A percentile compares a stretch with the other conserved stretches of the same genome.
Conservation (phyloP, 176 grass and related monocot species). For the Oryza officinalis region DNA sequence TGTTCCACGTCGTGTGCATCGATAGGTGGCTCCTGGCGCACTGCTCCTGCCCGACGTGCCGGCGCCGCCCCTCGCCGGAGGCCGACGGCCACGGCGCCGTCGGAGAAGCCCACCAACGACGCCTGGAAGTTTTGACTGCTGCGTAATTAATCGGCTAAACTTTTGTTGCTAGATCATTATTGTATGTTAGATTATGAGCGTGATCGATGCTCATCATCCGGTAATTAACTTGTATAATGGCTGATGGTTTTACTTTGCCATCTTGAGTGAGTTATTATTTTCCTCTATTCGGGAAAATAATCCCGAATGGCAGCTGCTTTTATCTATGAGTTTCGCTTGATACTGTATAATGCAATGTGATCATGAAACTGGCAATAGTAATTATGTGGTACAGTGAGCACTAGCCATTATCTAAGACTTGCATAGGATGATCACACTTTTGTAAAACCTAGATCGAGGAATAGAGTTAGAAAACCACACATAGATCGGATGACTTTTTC, state of each 20-base stretch:
- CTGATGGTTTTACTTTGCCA: slow-evolving; percentile 19
- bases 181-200: background rate
- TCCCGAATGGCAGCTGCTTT: background rate
- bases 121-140: slow-evolving; percentile 12
- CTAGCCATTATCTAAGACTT: background rate
- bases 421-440: background rate
- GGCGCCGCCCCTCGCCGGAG: slow-evolving; percentile 34
- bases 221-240: slow-evolving; percentile 19
- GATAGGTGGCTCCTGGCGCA: slow-evolving; percentile 60
- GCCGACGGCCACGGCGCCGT: background rate
- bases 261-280: background rate
- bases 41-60: slow-evolving; percentile 71
- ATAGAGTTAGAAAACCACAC: too few relatives aligned
- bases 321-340: background rate
- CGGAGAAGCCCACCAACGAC: background rate
- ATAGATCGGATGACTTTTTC: too few relatives aligned
- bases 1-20: slow-evolving; percentile 68
- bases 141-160: background rate
- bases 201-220: background rate
- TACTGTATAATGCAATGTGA: background rate
- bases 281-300: background rate
- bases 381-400: background rate
- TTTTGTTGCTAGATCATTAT: background rate
- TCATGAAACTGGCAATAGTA: background rate
- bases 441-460: too few relatives aligned